Evolutionary conservation across 2,329 filamentous ascomycete genomes (phyloP).

Genomic region (Helminthosporium solani): DNA sequence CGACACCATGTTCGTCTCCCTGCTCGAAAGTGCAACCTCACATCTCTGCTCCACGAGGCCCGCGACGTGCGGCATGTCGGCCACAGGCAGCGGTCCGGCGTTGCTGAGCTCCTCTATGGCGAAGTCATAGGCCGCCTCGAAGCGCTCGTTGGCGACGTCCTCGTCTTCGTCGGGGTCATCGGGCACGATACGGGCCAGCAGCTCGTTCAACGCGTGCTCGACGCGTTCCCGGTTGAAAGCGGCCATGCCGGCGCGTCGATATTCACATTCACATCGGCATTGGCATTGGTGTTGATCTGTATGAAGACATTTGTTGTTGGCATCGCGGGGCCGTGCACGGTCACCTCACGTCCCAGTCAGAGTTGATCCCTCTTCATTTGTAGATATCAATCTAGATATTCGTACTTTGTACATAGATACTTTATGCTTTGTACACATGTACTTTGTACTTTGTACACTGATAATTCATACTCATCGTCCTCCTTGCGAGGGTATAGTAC

Average conservation of each 20-base stretch:
- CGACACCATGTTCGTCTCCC: background rate
- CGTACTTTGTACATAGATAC: no score
- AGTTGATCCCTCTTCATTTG: no score
- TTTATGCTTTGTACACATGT: no score
- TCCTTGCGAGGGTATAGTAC: no score
- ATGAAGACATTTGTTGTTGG: conserved; percentile 1
- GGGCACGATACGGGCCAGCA: conserved; percentile 74
- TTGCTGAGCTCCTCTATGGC: conserved; percentile 50
- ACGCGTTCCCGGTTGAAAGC: conserved; percentile 59
- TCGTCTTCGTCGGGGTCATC: conserved; percentile 65
- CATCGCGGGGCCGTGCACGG: conserved; percentile 8
- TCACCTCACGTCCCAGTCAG: background rate
- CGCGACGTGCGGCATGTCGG: conserved; percentile 86
- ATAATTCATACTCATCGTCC: no score
- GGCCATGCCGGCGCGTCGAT: conserved; percentile 35
- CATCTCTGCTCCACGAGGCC: conserved; percentile 85
- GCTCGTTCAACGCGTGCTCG: conserved; percentile 74
- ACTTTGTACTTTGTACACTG: no score
- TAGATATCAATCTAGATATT: no score
- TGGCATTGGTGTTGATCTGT: conserved; percentile 1
- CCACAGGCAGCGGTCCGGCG: conserved; percentile 54
- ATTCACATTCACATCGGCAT: conserved; percentile 4
- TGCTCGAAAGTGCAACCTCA: conserved; percentile 20
- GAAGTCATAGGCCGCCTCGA: conserved; percentile 60
- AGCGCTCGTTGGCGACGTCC: conserved; percentile 65